A percentile compares a stretch with the other conserved stretches of the same genome.
Conservation (phyloP, 306 rosid genomes). For the Spatholobus suberectus region DNA sequence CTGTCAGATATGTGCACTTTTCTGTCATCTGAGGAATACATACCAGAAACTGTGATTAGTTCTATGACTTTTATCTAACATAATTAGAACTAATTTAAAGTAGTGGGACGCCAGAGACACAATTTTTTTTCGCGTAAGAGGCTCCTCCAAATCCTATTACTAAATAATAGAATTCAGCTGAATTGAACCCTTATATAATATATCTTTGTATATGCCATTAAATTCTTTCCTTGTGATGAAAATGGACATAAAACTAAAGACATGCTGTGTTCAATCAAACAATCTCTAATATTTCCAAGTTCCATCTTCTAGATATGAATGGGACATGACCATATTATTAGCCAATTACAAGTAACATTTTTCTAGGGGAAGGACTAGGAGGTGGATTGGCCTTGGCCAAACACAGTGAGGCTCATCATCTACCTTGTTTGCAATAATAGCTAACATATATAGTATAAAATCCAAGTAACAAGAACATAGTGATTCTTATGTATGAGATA, state of each 20-base stretch:
- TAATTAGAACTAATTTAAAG: neutral
- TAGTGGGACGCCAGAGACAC: neutral
- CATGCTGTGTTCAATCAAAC: neutral
- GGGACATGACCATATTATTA: neutral
- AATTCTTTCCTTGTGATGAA: neutral
- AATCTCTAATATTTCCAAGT: neutral
- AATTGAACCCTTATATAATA: neutral
- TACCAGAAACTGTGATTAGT: neutral
- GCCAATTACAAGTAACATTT: neutral
- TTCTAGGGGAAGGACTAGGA: too few relatives aligned
- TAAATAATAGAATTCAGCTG: conserved; percentile 1
- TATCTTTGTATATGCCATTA: neutral
- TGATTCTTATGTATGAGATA: neutral
- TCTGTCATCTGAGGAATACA: conserved; percentile 41
- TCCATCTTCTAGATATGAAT: neutral
- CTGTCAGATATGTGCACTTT: conserved; percentile 10
- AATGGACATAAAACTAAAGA: neutral
- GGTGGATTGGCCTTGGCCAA: neutral
- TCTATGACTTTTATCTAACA: neutral
- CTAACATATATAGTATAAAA: neutral
- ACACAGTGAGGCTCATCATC: neutral
- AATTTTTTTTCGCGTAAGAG: neutral
- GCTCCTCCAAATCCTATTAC: neutral
- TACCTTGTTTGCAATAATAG: neutral
- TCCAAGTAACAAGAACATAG: neutral